phyloP scores from a whole-genome alignment of 345 rosid genomes.

The Rhodamnia argentea region DNA sequence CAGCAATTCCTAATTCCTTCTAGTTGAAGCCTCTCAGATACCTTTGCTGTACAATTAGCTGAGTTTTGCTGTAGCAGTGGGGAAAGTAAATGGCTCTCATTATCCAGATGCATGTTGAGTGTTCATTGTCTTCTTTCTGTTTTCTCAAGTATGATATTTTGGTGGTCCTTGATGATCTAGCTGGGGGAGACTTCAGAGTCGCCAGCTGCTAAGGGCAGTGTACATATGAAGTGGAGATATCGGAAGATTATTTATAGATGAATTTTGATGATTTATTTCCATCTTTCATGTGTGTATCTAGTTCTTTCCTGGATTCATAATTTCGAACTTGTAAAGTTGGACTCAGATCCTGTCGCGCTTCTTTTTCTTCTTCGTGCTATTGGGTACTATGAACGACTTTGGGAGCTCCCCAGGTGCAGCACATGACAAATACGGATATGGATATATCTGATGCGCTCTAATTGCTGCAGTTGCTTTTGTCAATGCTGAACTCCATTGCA shows the following conservation, averaged over 20 bases:
- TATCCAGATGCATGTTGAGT: neutral
- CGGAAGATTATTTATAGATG: neutral
- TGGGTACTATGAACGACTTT: neutral
- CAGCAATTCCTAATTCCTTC: slow-evolving; percentile 14
- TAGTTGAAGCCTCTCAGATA: slow-evolving; percentile 3
- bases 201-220: neutral
- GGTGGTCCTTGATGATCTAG: neutral
- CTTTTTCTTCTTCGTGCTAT: neutral
- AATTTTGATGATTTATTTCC: neutral
- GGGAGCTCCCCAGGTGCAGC: neutral
- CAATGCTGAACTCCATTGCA: neutral
- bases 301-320: neutral
- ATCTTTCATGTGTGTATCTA: neutral
- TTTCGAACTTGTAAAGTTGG: neutral
- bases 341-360: neutral
- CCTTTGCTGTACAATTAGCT: neutral
- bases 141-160: neutral
- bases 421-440: neutral
- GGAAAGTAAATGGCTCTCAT: neutral
- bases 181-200: neutral
- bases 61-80: neutral
- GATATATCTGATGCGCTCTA: neutral
- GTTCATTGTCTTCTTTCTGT: neutral
- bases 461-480: neutral
- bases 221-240: neutral